Conservation (phyloP, 805 yeast species). For the Metschnikowia vanudenii region DNA sequence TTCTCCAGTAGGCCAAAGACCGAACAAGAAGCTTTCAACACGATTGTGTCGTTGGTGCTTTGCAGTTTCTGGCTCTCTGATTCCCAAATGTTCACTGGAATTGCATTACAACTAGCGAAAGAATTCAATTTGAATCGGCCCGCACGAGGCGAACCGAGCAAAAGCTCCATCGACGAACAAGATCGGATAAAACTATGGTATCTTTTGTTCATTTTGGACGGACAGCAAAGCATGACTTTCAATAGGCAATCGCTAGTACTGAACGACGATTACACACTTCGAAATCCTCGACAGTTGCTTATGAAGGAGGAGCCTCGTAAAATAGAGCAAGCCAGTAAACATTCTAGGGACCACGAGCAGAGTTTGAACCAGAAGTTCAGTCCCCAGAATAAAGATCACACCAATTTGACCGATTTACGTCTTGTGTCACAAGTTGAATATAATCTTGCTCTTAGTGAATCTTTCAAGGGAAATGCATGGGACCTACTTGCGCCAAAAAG, state of each 20-base stretch:
- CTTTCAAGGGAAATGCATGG: constrained; percentile 61
- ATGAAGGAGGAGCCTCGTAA: neutral
- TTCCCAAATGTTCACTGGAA: constrained; percentile 62
- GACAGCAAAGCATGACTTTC: constrained; percentile 63
- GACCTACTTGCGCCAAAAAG: constrained; percentile 56
- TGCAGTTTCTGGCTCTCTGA: constrained; percentile 71
- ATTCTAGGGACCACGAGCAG: neutral
- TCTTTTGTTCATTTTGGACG: constrained; percentile 61
- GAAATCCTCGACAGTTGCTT: constrained; percentile 42
- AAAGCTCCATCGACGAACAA: constrained; percentile 13
- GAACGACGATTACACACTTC: constrained; percentile 44
- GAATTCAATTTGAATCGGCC: constrained; percentile 34
- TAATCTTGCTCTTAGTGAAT: constrained; percentile 60
- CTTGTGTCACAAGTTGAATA: constrained; percentile 66
- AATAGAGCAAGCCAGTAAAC: neutral
- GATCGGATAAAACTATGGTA: constrained; percentile 65
- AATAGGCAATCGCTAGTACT: constrained; percentile 57
- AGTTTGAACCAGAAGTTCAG: neutral
- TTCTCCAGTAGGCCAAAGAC: constrained; percentile 38
- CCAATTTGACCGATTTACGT: constrained; percentile 47
- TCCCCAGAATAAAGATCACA: neutral
- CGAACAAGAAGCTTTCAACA: constrained; percentile 53
- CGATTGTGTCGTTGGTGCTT: constrained; percentile 60
- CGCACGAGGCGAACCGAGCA: neutral
- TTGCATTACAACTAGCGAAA: constrained; percentile 65